phyloP scores from a whole-genome alignment of 2,329 filamentous ascomycete genomes.

The Aspergillus sp. region DNA sequence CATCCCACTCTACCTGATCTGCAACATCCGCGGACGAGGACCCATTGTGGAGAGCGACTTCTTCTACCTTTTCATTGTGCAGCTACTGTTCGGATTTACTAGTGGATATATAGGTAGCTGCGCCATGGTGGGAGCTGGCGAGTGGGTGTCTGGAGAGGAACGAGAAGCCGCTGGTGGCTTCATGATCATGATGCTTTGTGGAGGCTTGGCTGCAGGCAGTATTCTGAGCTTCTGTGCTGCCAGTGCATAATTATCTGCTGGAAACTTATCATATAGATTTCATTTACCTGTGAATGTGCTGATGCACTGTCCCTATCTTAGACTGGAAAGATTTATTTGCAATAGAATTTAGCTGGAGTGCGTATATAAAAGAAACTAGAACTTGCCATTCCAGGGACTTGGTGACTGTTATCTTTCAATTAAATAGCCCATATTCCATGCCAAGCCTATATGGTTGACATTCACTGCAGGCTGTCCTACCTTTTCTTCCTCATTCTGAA shows the following conservation, averaged over 20 bases:
- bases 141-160: conserved; percentile 78
- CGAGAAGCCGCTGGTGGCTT: conserved; percentile 86
- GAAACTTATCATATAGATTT: too few relatives aligned
- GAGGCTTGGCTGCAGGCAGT: conserved; percentile 78
- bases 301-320: too few relatives aligned
- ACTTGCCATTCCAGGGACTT: too few relatives aligned
- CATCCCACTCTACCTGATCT: conserved; percentile 81
- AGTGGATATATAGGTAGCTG: conserved; percentile 84
- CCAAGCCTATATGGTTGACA: too few relatives aligned
- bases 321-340: too few relatives aligned
- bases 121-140: conserved; percentile 85
- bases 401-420: too few relatives aligned
- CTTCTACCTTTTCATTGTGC: conserved; percentile 82
- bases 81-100: conserved; percentile 74
- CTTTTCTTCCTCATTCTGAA: too few relatives aligned
- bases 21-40: conserved; percentile 76
- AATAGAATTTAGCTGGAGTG: too few relatives aligned
- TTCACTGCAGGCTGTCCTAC: too few relatives aligned
- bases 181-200: conserved; percentile 87
- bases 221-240: conserved; percentile 77
- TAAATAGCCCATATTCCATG: too few relatives aligned
- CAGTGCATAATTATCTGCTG: conserved; percentile 13
- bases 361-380: too few relatives aligned
- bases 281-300: too few relatives aligned
- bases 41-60: conserved; percentile 72